A percentile compares a stretch with the other conserved stretches of the same genome.
phyloP scores from a whole-genome alignment of 2,329 filamentous ascomycete genomes.

The Fusarium burgessii region DNA sequence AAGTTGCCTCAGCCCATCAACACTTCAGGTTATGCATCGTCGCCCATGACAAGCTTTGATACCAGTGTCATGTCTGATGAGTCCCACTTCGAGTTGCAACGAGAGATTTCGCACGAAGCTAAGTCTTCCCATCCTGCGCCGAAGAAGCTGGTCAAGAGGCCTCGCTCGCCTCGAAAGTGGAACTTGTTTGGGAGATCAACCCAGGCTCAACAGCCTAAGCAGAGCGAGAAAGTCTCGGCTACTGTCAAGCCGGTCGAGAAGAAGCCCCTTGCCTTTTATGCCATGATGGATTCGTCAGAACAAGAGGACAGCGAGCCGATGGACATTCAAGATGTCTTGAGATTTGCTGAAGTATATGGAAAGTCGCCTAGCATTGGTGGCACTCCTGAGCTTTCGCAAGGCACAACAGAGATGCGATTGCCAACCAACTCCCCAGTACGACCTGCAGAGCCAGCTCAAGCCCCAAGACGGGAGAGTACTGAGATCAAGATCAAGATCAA shows the following conservation, averaged over 20 bases:
- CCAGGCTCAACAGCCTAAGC: constrained; percentile 58
- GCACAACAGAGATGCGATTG: constrained; percentile 30
- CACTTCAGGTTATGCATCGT: constrained; percentile 57
- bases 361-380: constrained; percentile 34
- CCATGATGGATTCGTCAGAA: constrained; percentile 71
- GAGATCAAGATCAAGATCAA: constrained; percentile 19
- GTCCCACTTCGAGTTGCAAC: constrained; percentile 59
- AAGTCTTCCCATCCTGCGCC: constrained; percentile 49
- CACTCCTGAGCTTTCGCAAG: constrained; percentile 30
- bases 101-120: constrained; percentile 51
- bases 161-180: constrained; percentile 70
- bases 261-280: constrained; percentile 69
- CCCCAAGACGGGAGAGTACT: neutral
- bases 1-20: constrained; percentile 67
- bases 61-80: constrained; percentile 69
- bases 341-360: constrained; percentile 59
- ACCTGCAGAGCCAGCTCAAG: constrained; percentile 1
- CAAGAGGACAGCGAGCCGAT: constrained; percentile 60
- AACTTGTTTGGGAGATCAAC: constrained; percentile 69
- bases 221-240: constrained; percentile 58
- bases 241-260: constrained; percentile 62
- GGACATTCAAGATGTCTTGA: constrained; percentile 60
- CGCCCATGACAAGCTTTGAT: constrained; percentile 68
- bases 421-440: constrained; percentile 20
- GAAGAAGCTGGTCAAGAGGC: constrained; percentile 68